phyloP scores from a whole-genome alignment of 1,139 yeast species.

The Saccharomycopsis crataegensis region DNA sequence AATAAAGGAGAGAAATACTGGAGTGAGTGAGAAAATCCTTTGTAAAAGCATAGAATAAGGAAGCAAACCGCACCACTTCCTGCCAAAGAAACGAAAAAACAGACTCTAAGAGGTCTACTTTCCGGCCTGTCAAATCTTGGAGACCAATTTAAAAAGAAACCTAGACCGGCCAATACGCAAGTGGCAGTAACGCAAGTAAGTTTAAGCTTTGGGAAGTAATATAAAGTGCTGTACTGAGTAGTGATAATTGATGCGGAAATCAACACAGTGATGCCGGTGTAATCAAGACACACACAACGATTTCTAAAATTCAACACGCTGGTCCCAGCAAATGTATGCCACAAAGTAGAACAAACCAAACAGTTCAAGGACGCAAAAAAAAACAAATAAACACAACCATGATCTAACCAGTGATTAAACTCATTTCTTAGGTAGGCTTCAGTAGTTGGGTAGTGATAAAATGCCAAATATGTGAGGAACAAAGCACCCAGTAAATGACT shows the following conservation, averaged over 20 bases:
- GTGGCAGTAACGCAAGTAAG: conserved; percentile 53
- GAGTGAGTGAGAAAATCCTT: conserved; percentile 48
- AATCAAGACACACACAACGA: conserved; percentile 87
- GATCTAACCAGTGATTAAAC: conserved; percentile 33
- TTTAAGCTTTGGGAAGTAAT: conserved; percentile 47
- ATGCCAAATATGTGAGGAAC: conserved; percentile 47
- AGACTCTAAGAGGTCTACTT: conserved; percentile 68
- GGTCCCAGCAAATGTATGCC: conserved; percentile 91
- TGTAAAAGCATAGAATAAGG: conserved; percentile 45
- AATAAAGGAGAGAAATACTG: conserved; percentile 53
- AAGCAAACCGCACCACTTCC: conserved; percentile 66
- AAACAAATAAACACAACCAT: conserved; percentile 52
- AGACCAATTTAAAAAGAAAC: conserved; percentile 82
- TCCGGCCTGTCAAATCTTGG: conserved; percentile 85
- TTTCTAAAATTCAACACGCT: conserved; percentile 57
- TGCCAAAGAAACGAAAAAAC: conserved; percentile 79
- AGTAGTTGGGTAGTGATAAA: conserved; percentile 56
- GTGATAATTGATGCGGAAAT: conserved; percentile 88
- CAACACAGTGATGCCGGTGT: conserved; percentile 85
- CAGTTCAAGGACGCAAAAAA: conserved; percentile 71
- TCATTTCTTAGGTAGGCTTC: conserved; percentile 30
- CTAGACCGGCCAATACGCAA: conserved; percentile 57
- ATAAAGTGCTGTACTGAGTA: conserved; percentile 75
- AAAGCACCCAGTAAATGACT: conserved; percentile 71
- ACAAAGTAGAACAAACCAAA: conserved; percentile 65